Evolutionary conservation across 179 eudicot genomes (phyloP).

Genomic region (Sideroxylon spinosum): DNA sequence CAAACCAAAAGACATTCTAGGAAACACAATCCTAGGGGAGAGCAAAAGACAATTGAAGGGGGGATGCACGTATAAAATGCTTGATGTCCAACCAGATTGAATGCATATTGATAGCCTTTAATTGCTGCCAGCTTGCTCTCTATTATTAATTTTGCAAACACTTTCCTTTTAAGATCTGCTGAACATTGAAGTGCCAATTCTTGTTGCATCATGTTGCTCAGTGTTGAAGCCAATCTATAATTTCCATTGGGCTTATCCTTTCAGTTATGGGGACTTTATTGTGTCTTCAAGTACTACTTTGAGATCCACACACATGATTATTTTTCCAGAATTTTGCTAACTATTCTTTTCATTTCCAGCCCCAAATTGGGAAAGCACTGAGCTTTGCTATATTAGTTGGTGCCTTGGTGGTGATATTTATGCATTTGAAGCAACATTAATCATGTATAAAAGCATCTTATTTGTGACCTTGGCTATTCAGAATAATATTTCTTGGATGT

Average conservation of each 20-base stretch:
- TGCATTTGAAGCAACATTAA: neutral
- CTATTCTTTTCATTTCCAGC: neutral
- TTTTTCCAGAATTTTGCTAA: neutral
- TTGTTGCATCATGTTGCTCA: too few species aligned
- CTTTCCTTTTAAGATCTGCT: too few species aligned
- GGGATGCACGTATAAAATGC: too few species aligned
- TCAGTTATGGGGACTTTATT: neutral
- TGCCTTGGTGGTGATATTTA: neutral
- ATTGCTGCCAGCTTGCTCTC: too few species aligned
- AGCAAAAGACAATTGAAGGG: too few species aligned
- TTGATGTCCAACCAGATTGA: too few species aligned
- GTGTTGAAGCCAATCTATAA: too few species aligned
- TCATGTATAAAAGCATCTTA: neutral
- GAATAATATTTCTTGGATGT: neutral
- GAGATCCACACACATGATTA: neutral
- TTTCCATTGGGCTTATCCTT: neutral
- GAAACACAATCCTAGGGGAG: too few species aligned
- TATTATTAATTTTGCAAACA: too few species aligned
- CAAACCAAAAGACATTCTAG: too few species aligned
- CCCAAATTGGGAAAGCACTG: neutral
- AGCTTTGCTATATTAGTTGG: neutral
- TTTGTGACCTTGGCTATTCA: neutral
- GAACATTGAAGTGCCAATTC: too few species aligned
- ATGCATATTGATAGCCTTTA: too few species aligned
- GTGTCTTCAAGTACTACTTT: conserved; percentile 1